A percentile compares a stretch with the other conserved stretches of the same genome.
These are phyloP conservation scores for Lachnellula hyalina DNA, from an alignment of 2,329 filamentous ascomycete species.

Conservation along the genomic window DNA sequence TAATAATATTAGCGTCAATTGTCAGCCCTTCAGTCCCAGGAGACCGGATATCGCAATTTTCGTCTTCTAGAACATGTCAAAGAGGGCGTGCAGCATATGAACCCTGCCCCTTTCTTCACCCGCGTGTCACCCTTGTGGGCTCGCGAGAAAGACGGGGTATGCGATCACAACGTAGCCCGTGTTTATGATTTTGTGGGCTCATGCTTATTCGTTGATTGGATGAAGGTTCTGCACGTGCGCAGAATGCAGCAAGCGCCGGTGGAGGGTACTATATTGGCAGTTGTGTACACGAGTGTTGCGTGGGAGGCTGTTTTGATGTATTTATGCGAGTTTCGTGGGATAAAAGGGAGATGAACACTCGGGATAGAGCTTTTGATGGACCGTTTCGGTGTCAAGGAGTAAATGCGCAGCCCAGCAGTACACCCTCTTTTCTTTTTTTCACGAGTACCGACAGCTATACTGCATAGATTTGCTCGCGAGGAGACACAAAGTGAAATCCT, in stretches of 20 bases:
- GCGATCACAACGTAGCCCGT: not conserved
- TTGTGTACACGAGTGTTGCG: not conserved
- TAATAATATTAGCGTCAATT: too few relatives aligned
- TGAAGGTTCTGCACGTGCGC: not conserved
- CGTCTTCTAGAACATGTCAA: not conserved
- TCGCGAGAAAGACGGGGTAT: not conserved
- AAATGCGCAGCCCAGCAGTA: too few relatives aligned
- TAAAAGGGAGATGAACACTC: not conserved
- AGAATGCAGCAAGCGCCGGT: not conserved
- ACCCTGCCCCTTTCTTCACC: too few relatives aligned
- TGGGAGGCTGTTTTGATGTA: not conserved
- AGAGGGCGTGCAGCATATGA: too few relatives aligned
- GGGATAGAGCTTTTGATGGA: not conserved
- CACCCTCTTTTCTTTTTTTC: not conserved
- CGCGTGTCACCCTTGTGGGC: not conserved
- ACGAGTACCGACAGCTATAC: not conserved
- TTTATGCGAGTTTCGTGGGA: not conserved
- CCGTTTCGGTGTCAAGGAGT: not conserved
- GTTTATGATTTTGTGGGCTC: not conserved
- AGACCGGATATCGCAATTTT: not conserved
- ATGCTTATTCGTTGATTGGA: not conserved
- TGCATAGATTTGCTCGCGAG: not conserved
- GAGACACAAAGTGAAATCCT: not conserved
- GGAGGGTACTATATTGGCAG: not conserved
- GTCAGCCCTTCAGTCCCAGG: not conserved